Evolutionary conservation across 2,329 filamentous ascomycete species (phyloP), one percentile per base, ranked within the genome.

Genomic region (Trichoderma aggressivum): DNA sequence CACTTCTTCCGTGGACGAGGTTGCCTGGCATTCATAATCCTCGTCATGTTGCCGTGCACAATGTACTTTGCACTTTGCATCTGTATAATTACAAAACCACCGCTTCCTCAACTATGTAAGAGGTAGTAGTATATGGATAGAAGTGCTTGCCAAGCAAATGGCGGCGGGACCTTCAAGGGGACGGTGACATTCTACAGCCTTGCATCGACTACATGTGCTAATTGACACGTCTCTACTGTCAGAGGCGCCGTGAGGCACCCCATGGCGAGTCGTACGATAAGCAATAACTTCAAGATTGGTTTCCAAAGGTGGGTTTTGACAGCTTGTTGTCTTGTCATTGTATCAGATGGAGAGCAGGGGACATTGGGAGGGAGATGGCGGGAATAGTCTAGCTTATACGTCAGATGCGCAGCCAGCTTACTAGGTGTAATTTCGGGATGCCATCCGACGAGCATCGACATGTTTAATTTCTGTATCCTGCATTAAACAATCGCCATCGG

Each of bases 341-440:
- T 56, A 58, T 56, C 63, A 66, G 50, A 66, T 66, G 43, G 39
- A 64, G 28, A 16, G n/a, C 61, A 53, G 30, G 47, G 43, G 12
- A 3, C 8, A 10, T 43, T 7, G 2, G 30, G 56, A 24, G 5
- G 26, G 8, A 32, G 10, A n/a, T 59, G 55, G 55, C 26, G 47
- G 21, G 47, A 30, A 59, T 34, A 28, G 7, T 59, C 55, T 47
- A 18, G 34, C 14, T 36, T 39, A 26, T 12, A 58, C n/a, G 50
- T 56, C 34, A 56, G 24, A 39, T 43, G 63, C 18, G 39, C n/a
- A 30, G 11, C 56, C 56, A 58, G 53, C 34, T 32, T 21, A 66
- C 50, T 66, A 28, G 26, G 26, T 28, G 63, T 14, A 66, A 58
- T 66, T 43, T 66, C 63, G 63, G 63, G 34, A 58, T n/a, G 63